Base-by-base conservation (phyloP, 805 yeast species). In the Teunomyces pallodes region DNA sequence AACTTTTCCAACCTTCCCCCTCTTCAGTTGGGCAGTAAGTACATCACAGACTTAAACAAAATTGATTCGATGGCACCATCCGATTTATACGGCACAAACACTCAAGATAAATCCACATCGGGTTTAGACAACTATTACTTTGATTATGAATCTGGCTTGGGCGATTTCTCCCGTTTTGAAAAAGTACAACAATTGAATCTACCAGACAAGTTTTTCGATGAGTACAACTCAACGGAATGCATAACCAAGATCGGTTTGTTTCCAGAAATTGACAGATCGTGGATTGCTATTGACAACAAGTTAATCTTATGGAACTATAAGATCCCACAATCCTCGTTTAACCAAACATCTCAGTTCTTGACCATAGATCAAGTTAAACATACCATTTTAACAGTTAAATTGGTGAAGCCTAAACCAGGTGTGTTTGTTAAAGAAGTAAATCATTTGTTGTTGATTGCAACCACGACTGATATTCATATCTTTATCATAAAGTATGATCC, bases 231-330 rank as follows among this genome's bases (percentile, higher is more conserved):
- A 43, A 77, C 87, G 5, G 84, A 86, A 58, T 77, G 82, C 46
- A 76, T 76, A 42, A 82, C 90, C 33, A 82, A 84, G 50, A 84
- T 88, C 82, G 99, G 99, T 10, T 69, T 90, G 24, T 83, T 94
- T 55, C 81, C 91, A 0, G 90, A 86, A 49, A 77, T 94, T 28
- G 80, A 82, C 52, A 81, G 96, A 50, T 82, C 91, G 10, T 94
- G 97, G 97, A 77, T 92, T 29, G 82, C 86, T 3, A 81, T 84
- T 29, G 97, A 90, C 60, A 85, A 86, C 62, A 86, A 86, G 57
- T 73, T 92, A 57, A 80, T 87, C 30, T 75, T 95, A 20, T 94
- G 98, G 98, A 86, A 90, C 64, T 82, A 85, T 60, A 80, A 78
- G 48, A 75, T 82, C 9, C 75, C 76, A 3, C 76, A 79, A 27